Conservation (phyloP, 768 basidiomycete species). For the Tulasnella sp. region DNA sequence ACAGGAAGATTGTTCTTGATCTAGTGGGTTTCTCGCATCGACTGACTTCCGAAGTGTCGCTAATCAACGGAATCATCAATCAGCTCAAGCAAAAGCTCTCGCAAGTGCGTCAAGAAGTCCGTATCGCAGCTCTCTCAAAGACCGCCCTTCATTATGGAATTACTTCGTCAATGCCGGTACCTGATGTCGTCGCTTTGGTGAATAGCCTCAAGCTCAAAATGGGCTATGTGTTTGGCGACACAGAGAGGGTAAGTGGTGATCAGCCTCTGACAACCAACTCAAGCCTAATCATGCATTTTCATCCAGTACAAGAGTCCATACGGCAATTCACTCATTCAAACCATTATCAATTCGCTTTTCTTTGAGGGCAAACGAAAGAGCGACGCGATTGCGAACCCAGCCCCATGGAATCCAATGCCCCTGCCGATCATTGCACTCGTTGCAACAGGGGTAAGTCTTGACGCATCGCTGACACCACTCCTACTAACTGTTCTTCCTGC, state of each 20-base stretch:
- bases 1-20: background rate
- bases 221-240: background rate
- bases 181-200: background rate
- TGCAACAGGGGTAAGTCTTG: background rate
- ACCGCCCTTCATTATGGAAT: background rate
- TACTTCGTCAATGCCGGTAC: background rate
- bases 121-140: background rate
- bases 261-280: no score
- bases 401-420: background rate
- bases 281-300: no score
- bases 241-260: background rate
- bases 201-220: background rate
- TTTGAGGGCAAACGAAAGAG: no score
- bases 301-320: background rate
- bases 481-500: background rate
- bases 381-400: background rate
- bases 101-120: background rate
- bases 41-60: background rate
- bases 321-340: background rate
- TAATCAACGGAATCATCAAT: background rate
- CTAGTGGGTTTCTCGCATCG: background rate
- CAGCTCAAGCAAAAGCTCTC: background rate
- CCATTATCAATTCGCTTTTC: background rate
- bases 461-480: background rate
- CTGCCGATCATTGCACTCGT: background rate